Conservation (phyloP, 768 basidiomycete species). For the Tylopilus vinaceipallidus region DNA sequence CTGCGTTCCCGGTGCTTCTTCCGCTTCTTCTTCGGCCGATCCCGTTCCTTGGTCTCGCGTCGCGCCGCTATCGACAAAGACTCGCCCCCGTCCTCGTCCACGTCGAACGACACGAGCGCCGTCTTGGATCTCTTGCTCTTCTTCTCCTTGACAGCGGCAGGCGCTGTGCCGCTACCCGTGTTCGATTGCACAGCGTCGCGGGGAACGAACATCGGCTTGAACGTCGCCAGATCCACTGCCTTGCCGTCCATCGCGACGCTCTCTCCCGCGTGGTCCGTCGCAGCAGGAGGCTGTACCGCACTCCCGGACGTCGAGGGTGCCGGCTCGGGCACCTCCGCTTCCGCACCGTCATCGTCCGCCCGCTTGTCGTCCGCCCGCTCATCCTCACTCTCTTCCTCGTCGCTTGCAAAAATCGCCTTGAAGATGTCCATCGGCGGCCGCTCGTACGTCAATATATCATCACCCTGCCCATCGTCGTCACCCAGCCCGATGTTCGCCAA, state of each 20-base stretch:
- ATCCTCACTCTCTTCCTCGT: constrained; percentile 82
- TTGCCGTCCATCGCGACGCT: constrained; percentile 12
- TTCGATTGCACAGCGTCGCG: constrained; percentile 39
- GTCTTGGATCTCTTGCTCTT: constrained; percentile 47
- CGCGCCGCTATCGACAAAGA: constrained; percentile 28
- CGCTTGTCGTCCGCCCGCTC: constrained; percentile 42
- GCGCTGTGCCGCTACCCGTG: constrained; percentile 42
- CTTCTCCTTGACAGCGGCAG: constrained; percentile 45
- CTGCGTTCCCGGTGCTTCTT: constrained; percentile 36
- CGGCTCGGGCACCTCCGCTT: constrained; percentile 5
- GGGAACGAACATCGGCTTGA: constrained; percentile 87
- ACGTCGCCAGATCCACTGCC: constrained; percentile 66
- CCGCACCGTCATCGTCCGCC: constrained; percentile 4
- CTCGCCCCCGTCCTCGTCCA: constrained; percentile 61
- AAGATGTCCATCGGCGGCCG: constrained; percentile 91
- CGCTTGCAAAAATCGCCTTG: constrained; percentile 97
- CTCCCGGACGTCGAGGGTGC: no score
- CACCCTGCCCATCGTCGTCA: constrained; percentile 87
- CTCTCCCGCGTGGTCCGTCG: neutral
- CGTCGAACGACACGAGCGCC: constrained; percentile 70
- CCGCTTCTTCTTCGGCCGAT: constrained; percentile 42
- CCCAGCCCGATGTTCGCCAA: constrained; percentile 85
- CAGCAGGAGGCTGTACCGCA: neutral
- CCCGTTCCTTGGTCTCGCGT: constrained; percentile 36
- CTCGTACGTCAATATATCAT: constrained; percentile 84